Conservation (phyloP, 2,329 filamentous ascomycete genomes). For the Stachybotrys chartarum region DNA sequence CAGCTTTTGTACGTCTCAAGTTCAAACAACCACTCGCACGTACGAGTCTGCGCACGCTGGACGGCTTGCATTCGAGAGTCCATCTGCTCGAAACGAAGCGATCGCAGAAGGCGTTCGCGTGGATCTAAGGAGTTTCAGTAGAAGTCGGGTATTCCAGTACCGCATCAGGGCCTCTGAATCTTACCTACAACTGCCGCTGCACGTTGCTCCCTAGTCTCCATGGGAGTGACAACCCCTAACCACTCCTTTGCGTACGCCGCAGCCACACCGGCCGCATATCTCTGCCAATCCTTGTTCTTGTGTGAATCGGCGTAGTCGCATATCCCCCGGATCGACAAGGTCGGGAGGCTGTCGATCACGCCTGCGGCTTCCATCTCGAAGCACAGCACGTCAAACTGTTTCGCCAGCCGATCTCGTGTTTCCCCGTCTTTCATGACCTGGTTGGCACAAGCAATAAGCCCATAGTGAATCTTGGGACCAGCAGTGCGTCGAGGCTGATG, state of each 20-base stretch:
- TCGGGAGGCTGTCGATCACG: conserved; percentile 15
- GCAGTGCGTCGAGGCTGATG: not conserved
- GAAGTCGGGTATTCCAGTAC: no score
- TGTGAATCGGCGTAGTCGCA: conserved; percentile 30
- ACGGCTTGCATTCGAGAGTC: not conserved
- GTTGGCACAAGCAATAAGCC: not conserved
- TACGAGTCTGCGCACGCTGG: not conserved
- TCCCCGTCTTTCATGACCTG: not conserved
- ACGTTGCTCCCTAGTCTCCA: not conserved
- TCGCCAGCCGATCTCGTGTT: not conserved
- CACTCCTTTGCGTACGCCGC: conserved; percentile 13
- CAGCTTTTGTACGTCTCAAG: not conserved
- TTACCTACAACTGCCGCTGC: not conserved
- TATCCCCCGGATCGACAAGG: conserved; percentile 26
- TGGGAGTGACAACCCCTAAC: not conserved
- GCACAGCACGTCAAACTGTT: not conserved
- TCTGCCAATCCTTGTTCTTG: conserved; percentile 18
- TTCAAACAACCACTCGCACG: not conserved
- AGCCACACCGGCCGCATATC: conserved; percentile 22
- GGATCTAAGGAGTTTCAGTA: not conserved
- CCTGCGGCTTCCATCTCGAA: conserved; percentile 13
- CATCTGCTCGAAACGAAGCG: not conserved
- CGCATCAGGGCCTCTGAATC: no score
- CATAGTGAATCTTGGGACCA: not conserved
- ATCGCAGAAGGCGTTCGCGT: not conserved